A percentile compares a stretch with the other conserved stretches of the same genome.
These are phyloP conservation scores for Nicotiana tomentosiformis DNA, from an alignment of 257 asterid genomes.

Conservation along the genomic window DNA sequence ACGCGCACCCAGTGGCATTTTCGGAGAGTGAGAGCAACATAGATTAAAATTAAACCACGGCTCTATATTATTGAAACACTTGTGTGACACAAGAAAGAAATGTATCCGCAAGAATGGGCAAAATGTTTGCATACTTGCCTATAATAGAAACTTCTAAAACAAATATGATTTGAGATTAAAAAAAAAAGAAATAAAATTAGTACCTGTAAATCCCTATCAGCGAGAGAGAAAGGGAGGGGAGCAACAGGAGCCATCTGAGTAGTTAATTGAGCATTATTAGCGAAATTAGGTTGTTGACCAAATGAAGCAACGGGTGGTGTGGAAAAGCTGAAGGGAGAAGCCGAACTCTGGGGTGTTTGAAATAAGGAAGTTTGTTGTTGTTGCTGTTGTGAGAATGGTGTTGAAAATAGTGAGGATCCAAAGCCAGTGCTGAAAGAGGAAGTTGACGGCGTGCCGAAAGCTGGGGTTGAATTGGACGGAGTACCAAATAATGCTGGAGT, in stretches of 20 bases:
- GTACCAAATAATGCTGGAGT: slow-evolving; percentile 28
- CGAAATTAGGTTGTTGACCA: slow-evolving; percentile 28
- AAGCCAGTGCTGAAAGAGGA: slow-evolving; percentile 65
- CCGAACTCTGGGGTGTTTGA: slow-evolving; percentile 55
- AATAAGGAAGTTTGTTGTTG: slow-evolving; percentile 44
- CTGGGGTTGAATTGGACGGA: slow-evolving; percentile 27
- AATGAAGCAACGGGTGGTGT: slow-evolving; percentile 41
- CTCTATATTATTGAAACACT: background rate
- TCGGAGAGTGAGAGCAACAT: no score
- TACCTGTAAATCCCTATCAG: slow-evolving; percentile 60
- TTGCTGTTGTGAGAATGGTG: slow-evolving; percentile 62
- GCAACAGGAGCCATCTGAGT: slow-evolving; percentile 99
- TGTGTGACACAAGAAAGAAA: background rate
- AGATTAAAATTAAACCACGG: background rate
- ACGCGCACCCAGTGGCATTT: no score
- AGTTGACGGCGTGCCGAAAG: slow-evolving; percentile 51
- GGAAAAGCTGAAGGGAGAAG: slow-evolving; percentile 42
- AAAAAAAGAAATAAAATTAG: no score
- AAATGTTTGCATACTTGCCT: background rate
- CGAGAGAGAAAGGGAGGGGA: slow-evolving; percentile 84
- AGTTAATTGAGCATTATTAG: slow-evolving; percentile 65
- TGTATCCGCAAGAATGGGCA: background rate
- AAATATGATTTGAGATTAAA: no score
- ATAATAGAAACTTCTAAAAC: no score
- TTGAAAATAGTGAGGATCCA: slow-evolving; percentile 61